Evolutionary conservation across 2,329 filamentous ascomycete species (phyloP).

Genomic region (Chaetomium globosum): DNA sequence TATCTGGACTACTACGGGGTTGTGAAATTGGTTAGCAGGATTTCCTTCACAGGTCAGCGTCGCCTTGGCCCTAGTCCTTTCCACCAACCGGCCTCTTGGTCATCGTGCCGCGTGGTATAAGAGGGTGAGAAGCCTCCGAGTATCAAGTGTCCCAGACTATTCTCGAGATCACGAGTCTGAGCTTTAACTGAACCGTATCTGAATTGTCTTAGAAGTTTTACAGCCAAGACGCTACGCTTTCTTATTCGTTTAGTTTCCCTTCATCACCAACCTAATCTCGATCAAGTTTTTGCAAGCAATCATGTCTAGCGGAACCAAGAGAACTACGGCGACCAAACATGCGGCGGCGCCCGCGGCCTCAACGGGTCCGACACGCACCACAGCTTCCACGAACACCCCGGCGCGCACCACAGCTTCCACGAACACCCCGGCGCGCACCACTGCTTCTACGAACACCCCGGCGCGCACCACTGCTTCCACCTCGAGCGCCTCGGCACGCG

Average conservation of each 20-base stretch:
- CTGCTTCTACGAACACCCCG: no score
- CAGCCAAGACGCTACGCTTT: background rate
- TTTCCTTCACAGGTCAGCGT: background rate
- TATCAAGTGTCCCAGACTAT: background rate
- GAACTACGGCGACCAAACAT: no score
- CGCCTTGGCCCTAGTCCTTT: background rate
- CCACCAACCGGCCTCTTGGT: background rate
- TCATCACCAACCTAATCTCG: background rate
- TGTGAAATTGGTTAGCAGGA: background rate
- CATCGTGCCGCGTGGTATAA: background rate
- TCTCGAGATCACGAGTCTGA: background rate
- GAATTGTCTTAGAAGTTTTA: background rate
- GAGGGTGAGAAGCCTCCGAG: background rate
- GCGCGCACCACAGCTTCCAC: no score
- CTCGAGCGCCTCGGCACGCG: background rate
- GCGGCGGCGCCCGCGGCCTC: no score
- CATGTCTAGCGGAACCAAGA: background rate
- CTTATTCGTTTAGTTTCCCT: background rate
- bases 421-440: no score
- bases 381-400: background rate
- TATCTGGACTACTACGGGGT: background rate
- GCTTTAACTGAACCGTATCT: background rate
- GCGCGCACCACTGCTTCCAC: no score
- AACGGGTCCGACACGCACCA: background rate
- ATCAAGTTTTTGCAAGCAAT: background rate